phyloP scores from a whole-genome alignment of 2,329 filamentous ascomycete genomes.

The Hypoxylon sp. region DNA sequence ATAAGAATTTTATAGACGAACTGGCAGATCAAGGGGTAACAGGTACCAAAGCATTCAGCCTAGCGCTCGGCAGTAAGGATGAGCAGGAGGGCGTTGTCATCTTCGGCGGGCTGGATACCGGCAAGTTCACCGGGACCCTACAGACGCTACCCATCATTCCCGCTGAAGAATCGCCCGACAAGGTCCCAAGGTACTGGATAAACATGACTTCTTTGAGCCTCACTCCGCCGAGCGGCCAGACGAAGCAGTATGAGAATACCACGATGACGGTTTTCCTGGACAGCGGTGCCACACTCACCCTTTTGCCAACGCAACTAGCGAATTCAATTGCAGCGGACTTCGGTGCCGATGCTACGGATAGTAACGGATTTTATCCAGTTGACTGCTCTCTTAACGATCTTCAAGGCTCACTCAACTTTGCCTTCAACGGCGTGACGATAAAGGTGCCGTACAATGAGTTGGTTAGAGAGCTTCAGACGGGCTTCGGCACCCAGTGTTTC shows the following conservation, averaged over 20 bases:
- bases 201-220: constrained; percentile 61
- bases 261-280: constrained; percentile 74
- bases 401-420: constrained; percentile 63
- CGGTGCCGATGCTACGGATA: constrained; percentile 56
- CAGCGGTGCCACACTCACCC: constrained; percentile 76
- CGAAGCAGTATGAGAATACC: constrained; percentile 55
- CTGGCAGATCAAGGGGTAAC: constrained; percentile 66
- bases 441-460: constrained; percentile 65
- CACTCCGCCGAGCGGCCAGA: constrained; percentile 55
- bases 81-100: constrained; percentile 73
- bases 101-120: constrained; percentile 76
- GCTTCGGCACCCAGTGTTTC: constrained; percentile 57
- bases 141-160: constrained; percentile 72
- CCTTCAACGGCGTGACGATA: constrained; percentile 63
- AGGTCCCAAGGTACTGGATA: constrained; percentile 66
- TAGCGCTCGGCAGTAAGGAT: constrained; percentile 73
- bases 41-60: constrained; percentile 71
- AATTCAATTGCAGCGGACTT: constrained; percentile 64
- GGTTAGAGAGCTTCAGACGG: constrained; percentile 55
- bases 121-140: constrained; percentile 72
- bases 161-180: constrained; percentile 66
- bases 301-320: constrained; percentile 71
- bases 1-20: constrained; percentile 67
- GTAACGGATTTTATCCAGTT: constrained; percentile 61
- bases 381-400: constrained; percentile 59